Base-by-base conservation (phyloP, 495 filamentous ascomycete species). In the Beverwykella pulmonaria region DNA sequence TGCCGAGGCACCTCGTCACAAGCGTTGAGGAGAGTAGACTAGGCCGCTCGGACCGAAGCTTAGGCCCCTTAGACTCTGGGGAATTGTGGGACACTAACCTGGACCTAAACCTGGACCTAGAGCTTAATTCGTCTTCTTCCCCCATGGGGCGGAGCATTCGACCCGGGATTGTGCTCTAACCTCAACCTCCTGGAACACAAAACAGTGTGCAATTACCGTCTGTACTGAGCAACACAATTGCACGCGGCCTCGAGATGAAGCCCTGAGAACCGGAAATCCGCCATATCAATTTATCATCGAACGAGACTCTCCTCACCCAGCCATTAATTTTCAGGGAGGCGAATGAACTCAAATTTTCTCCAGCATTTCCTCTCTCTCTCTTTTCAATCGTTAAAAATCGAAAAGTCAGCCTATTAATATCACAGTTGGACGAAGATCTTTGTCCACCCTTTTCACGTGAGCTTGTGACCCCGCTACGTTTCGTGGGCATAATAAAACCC, bases 401-500 rank as follows among this genome's bases (percentile, higher is more conserved):
- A 32, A 29, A 12, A 54, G 23, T 29, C 2, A 19, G 1, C 23
- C 52, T 19, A 34, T 29, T 54, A 54, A 54, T 54, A 54, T 54
- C 27, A 17, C 17, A 20, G 3, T 22, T 46, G 1, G n/a, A 22
- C 15, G 41, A 57, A 41, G 32, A 44, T n/a, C 17, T 19, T n/a
- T 15, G 4, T 19, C 32, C 30, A 44, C n/a, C 57, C 12, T 15
- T 60, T n/a, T 27, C 44, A 27, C 39, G 57, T 25, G 22, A 26
- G 15, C 41, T 7, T 29, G 2, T 30, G 46, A 29, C 39, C 57
- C 23, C 25, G 39, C 20, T 15, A 46, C 26, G 14, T 15, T 14
- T 19, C 32, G 19, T 47, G n/a, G 55, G 57, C 26, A 27, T 34
- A 23, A 48, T 50, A 20, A 60, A 48, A 27, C 29, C 41, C 57